Conservation (phyloP, 176 grass and related monocot species). For the Rhynchospora pubera region DNA sequence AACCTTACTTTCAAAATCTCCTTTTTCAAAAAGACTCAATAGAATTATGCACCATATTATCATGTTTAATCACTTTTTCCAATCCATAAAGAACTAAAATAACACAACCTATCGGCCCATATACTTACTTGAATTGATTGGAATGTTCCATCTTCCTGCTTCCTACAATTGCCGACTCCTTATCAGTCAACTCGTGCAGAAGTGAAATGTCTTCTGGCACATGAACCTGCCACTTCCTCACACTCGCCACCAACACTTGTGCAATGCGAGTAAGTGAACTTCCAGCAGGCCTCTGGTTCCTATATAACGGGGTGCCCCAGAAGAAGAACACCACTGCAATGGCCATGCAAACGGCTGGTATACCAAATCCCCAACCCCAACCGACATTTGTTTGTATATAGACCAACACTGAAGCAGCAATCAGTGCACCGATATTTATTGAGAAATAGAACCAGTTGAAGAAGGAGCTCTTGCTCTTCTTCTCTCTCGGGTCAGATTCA, state of each 20-base stretch:
- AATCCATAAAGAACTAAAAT: no score
- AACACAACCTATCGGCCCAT: no score
- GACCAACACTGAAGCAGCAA: conserved; percentile 32
- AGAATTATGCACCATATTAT: not conserved
- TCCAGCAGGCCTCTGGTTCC: conserved; percentile 25
- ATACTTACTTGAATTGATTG: conserved; percentile 12
- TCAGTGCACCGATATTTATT: no score
- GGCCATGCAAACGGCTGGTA: conserved; percentile 31
- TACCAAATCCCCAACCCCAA: conserved; percentile 43
- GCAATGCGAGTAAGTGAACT: conserved; percentile 25
- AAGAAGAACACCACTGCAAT: conserved; percentile 34
- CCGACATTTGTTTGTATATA: conserved; percentile 40
- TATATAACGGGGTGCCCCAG: conserved; percentile 5
- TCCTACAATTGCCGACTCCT: conserved; percentile 20
- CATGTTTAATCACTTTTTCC: not conserved
- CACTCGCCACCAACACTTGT: conserved; percentile 15
- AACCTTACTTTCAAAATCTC: not conserved
- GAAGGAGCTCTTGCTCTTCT: no score
- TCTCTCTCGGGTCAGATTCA: no score
- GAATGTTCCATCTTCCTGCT: conserved; percentile 24
- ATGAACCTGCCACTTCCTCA: not conserved
- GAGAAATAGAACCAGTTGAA: no score
- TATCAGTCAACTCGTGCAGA: not conserved
- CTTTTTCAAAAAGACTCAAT: not conserved
- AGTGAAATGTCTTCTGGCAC: not conserved